phyloP scores from a whole-genome alignment of 768 basidiomycete genomes.

The Sporobolomyces phaffii region DNA sequence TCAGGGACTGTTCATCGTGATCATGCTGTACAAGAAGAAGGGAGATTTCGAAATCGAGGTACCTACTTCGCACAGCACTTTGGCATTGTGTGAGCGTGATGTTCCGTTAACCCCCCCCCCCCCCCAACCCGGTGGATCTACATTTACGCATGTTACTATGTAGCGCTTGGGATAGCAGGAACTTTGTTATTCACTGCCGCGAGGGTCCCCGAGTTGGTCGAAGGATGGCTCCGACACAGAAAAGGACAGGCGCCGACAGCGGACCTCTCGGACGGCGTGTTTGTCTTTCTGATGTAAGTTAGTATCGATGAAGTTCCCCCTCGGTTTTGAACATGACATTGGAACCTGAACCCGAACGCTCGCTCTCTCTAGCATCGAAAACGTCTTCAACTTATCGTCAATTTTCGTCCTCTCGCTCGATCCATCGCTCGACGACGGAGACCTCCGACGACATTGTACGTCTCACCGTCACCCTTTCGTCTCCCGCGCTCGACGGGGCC shows the following conservation, averaged over 20 bases:
- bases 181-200: not conserved
- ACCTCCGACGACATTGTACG: not conserved
- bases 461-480: not conserved
- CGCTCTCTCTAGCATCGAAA: not conserved
- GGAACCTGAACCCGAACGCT: not conserved
- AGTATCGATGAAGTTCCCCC: no score
- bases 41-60: not conserved
- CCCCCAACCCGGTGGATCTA: no score
- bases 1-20: not conserved
- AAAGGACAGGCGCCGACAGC: not conserved
- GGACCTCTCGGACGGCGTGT: not conserved
- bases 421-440: not conserved
- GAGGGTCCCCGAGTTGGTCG: not conserved
- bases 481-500: not conserved
- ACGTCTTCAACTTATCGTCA: conserved; percentile 5
- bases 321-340: not conserved
- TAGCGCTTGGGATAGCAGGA: not conserved
- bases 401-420: conserved; percentile 3
- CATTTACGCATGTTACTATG: not conserved
- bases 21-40: not conserved
- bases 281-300: conserved; percentile 6
- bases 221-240: not conserved
- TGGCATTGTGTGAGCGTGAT: not conserved
- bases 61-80: not conserved
- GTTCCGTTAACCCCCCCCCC: not conserved